Evolutionary conservation across 2,329 filamentous ascomycete genomes (phyloP).

Genomic region (Beauveria rudraprayagi): DNA sequence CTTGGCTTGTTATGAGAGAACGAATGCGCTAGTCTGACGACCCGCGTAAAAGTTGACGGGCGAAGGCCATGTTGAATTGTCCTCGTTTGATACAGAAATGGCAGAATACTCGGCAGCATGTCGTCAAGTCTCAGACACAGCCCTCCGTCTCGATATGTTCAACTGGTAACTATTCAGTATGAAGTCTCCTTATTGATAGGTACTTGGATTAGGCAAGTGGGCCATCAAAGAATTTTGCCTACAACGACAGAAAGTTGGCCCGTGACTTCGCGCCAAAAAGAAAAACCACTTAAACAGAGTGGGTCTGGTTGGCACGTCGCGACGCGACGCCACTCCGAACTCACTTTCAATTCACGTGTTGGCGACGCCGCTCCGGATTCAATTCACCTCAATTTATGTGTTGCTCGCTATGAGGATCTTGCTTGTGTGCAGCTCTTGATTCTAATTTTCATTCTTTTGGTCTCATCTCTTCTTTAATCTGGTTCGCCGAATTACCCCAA

Average conservation of each 20-base stretch:
- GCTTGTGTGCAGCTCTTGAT: background rate
- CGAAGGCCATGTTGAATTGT: slow-evolving; percentile 37
- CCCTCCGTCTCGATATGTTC: background rate
- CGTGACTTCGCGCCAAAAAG: slow-evolving; percentile 25
- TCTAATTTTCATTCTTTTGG: too few species aligned
- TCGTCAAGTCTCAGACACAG: background rate
- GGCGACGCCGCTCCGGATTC: slow-evolving; percentile 1
- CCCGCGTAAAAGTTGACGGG: slow-evolving; percentile 17
- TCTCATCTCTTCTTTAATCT: too few species aligned
- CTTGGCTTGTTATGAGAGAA: slow-evolving; percentile 14
- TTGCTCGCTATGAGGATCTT: background rate
- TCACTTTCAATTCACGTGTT: slow-evolving; percentile 7
- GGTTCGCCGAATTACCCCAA: background rate
- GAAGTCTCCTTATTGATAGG: background rate
- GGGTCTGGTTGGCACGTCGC: slow-evolving; percentile 7
- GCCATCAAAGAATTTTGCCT: slow-evolving; percentile 1
- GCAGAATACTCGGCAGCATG: slow-evolving; percentile 38
- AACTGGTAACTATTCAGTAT: background rate
- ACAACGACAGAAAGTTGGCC: slow-evolving; percentile 14
- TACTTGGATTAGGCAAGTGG: background rate
- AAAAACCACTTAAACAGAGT: slow-evolving; percentile 18
- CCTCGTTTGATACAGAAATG: slow-evolving; percentile 66
- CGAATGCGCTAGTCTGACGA: slow-evolving; percentile 17
- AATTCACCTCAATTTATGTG: background rate
- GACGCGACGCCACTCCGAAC: background rate